Percentiles rank a stretch among this genome's conserved stretches.
phyloP scores from a whole-genome alignment of 176 grass and related monocot genomes.

The Cenchrus americanus region DNA sequence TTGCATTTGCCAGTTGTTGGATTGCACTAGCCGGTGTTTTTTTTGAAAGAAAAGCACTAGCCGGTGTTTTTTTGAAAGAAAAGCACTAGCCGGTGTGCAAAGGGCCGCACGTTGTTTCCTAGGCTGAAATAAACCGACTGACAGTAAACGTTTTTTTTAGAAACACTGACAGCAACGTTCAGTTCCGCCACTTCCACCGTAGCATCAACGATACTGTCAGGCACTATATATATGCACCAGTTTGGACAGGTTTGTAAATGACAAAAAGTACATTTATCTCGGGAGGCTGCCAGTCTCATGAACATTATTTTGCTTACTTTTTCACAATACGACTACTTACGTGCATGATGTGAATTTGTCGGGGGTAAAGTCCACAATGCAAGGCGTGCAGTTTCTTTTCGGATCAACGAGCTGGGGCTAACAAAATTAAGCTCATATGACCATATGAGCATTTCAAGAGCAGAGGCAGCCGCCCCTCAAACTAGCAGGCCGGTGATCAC shows the following conservation, averaged over 20 bases:
- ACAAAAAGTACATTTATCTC: background rate
- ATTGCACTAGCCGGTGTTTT: background rate
- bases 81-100: background rate
- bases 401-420: too few species aligned
- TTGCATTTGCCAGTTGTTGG: background rate
- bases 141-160: background rate
- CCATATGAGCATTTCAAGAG: too few species aligned
- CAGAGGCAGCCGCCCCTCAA: too few species aligned
- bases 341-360: background rate
- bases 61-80: too few species aligned
- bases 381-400: background rate
- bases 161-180: background rate
- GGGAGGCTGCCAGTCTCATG: background rate
- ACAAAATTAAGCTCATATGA: too few species aligned
- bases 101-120: background rate
- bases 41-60: too few species aligned
- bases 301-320: background rate
- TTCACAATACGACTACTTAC: background rate
- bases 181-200: background rate
- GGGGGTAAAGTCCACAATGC: background rate
- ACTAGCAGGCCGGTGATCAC: too few species aligned
- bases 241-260: too few species aligned
- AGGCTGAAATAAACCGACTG: background rate
- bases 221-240: too few species aligned
- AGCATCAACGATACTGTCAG: background rate